These are phyloP conservation scores for Trametes maxima DNA, from an alignment of 768 basidiomycete species.

Conservation along the genomic window DNA sequence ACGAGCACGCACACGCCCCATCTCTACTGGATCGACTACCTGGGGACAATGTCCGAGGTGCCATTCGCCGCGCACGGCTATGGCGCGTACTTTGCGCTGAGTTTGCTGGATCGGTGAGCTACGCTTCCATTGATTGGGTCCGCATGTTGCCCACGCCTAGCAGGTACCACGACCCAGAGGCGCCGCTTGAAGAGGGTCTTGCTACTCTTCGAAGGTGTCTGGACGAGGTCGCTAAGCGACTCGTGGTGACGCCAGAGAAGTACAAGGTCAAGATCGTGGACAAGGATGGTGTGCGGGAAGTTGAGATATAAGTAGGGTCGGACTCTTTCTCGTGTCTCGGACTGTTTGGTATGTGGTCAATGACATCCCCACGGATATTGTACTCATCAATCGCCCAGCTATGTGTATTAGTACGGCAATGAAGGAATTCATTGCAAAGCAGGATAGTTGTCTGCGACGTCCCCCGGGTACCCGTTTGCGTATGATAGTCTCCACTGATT, in stretches of 20 bases:
- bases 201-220: conserved; percentile 85
- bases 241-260: conserved; percentile 76
- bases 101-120: conserved; percentile 85
- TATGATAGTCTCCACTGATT: too few species aligned
- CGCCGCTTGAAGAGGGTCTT: conserved; percentile 82
- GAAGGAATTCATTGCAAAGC: background rate
- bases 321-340: background rate
- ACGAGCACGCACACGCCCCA: conserved; percentile 68
- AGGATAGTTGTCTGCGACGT: too few species aligned
- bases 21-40: conserved; percentile 95
- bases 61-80: conserved; percentile 97
- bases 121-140: background rate
- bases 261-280: conserved; percentile 93
- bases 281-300: conserved; percentile 83
- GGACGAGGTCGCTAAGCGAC: conserved; percentile 81
- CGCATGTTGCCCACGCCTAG: conserved; percentile 9
- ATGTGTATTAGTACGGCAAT: conserved; percentile 6
- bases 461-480: too few species aligned
- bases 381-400: background rate
- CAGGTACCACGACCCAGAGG: conserved; percentile 92
- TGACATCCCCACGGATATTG: background rate
- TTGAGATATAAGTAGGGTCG: conserved; percentile 56
- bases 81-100: conserved; percentile 88
- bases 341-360: conserved; percentile 4
- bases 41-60: conserved; percentile 86